Conservation (phyloP, 1,139 yeast species). For the Chernovozyma sophiae-reginae region DNA sequence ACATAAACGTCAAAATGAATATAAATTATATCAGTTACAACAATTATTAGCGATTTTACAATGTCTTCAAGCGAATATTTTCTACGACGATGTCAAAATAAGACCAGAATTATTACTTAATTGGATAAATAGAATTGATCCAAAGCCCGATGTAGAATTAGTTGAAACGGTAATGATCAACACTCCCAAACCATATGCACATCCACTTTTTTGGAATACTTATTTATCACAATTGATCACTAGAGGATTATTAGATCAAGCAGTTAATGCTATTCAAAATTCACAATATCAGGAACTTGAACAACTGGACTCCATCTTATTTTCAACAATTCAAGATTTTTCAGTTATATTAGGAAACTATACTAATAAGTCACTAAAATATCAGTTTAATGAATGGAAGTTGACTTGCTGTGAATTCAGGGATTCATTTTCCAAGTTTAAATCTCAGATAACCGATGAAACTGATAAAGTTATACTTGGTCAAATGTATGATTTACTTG, state of each 20-base stretch:
- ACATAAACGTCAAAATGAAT: constrained; percentile 11
- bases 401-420: constrained; percentile 46
- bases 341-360: constrained; percentile 35
- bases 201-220: constrained; percentile 60
- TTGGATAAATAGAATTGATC: constrained; percentile 69
- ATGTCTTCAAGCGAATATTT: constrained; percentile 53
- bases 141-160: constrained; percentile 50
- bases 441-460: constrained; percentile 16
- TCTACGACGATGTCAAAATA: constrained; percentile 36
- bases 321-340: constrained; percentile 47
- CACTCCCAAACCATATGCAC: constrained; percentile 46
- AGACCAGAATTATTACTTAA: constrained; percentile 45
- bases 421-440: constrained; percentile 31
- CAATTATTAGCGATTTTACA: constrained; percentile 50
- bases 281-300: constrained; percentile 39
- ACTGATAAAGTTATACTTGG: constrained; percentile 21
- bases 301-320: constrained; percentile 23
- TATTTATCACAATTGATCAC: constrained; percentile 52
- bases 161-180: constrained; percentile 42
- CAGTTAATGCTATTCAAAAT: constrained; percentile 42
- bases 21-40: constrained; percentile 17
- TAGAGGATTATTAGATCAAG: constrained; percentile 62
- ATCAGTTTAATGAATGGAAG: constrained; percentile 49
- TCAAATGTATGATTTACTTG: constrained; percentile 41
- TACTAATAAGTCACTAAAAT: constrained; percentile 37